phyloP scores from a whole-genome alignment of 2,329 filamentous ascomycete genomes.

The Colletotrichum cuscutae region DNA sequence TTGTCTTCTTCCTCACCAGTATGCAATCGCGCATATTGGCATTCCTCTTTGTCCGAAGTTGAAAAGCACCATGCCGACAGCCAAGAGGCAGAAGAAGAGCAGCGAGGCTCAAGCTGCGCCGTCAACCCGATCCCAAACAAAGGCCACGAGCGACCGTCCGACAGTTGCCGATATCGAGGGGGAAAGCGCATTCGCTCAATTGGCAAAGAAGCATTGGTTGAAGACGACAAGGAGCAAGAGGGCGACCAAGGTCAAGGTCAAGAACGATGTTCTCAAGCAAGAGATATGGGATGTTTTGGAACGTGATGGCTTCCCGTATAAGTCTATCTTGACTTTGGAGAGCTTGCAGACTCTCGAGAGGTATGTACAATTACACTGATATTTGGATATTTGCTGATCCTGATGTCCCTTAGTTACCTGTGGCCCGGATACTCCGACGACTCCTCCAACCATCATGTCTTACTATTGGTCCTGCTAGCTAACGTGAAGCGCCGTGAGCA shows the following conservation, averaged over 20 bases:
- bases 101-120: conserved; percentile 50
- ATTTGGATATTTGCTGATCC: conserved; percentile 39
- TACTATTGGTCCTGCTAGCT: conserved; percentile 85
- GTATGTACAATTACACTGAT: conserved; percentile 51
- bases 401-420: conserved; percentile 71
- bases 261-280: conserved; percentile 86
- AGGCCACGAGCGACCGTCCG: conserved; percentile 61
- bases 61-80: conserved; percentile 61
- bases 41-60: background rate
- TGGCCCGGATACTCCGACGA: conserved; percentile 94
- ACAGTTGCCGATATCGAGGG: conserved; percentile 76
- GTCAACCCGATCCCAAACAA: conserved; percentile 48
- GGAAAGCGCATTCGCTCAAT: conserved; percentile 76
- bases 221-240: conserved; percentile 64
- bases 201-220: conserved; percentile 89
- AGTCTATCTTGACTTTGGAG: conserved; percentile 84
- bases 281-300: conserved; percentile 92
- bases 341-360: conserved; percentile 90
- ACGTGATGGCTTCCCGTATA: conserved; percentile 80
- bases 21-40: conserved; percentile 19
- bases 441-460: conserved; percentile 89
- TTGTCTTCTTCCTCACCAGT: background rate
- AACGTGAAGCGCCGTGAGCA: conserved; percentile 91
- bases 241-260: conserved; percentile 74
- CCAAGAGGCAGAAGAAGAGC: conserved; percentile 68